Percentiles rank a stretch among this genome's conserved stretches.
phyloP scores from a whole-genome alignment of 345 rosid species.

The Eucalyptus curtisii region DNA sequence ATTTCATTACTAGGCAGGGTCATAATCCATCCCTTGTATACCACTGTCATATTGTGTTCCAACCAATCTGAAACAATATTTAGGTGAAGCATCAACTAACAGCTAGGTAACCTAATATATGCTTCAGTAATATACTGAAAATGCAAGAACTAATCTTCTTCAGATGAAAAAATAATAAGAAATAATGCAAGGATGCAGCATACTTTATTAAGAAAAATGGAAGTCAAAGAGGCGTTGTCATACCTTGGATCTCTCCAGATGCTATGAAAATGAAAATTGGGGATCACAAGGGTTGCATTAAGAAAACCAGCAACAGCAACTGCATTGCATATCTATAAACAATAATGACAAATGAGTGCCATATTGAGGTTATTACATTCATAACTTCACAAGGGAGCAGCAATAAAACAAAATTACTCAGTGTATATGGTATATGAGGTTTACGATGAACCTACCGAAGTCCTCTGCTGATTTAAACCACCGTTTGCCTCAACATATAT shows the following conservation, averaged over 20 bases:
- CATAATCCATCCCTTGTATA: background rate
- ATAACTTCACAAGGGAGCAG: background rate
- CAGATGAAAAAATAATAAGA: background rate
- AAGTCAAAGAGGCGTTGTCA: background rate
- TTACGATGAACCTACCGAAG: conserved; percentile 64
- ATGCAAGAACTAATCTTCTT: background rate
- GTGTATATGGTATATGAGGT: background rate
- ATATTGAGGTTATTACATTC: background rate
- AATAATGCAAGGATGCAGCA: background rate
- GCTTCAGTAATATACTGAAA: background rate
- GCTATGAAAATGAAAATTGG: conserved; percentile 94
- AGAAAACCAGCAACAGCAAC: conserved; percentile 99
- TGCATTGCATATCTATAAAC: conserved; percentile 93
- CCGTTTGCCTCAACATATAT: conserved; percentile 97
- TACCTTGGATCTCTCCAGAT: conserved; percentile 99
- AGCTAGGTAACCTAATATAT: background rate
- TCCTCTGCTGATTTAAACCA: conserved; percentile 96
- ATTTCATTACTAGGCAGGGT: background rate
- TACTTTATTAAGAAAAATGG: background rate
- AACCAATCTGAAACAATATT: background rate
- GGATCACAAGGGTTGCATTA: conserved; percentile 91
- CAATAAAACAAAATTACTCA: background rate
- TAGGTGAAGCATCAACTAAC: background rate
- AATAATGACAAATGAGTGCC: conserved; percentile 2
- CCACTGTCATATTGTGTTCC: background rate